A percentile compares a stretch with the other conserved stretches of the same genome.
phyloP scores from a whole-genome alignment of 2,329 filamentous ascomycete species.

The Fusarium coffeatum region DNA sequence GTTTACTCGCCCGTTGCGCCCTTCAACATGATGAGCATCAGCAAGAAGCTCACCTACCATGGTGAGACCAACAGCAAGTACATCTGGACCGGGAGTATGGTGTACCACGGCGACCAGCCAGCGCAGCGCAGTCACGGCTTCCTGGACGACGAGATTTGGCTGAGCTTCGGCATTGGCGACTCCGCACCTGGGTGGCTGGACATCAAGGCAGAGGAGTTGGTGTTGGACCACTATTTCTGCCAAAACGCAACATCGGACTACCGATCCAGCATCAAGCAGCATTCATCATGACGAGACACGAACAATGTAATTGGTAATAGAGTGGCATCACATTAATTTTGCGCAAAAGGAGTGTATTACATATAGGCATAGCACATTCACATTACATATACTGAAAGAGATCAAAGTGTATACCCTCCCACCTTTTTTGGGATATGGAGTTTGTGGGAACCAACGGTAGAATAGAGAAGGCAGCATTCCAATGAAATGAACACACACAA shows the following conservation, averaged over 20 bases:
- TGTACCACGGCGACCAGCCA: slow-evolving; percentile 31
- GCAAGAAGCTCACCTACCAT: slow-evolving; percentile 42
- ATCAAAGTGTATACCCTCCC: slow-evolving; percentile 2
- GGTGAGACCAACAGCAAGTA: slow-evolving; percentile 40
- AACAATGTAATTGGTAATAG: slow-evolving; percentile 36
- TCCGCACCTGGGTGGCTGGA: slow-evolving; percentile 40
- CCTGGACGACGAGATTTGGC: slow-evolving; percentile 39
- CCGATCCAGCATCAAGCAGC: slow-evolving; percentile 23
- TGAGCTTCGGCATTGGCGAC: slow-evolving; percentile 42
- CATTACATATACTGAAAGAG: slow-evolving; percentile 1
- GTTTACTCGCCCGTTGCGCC: slow-evolving; percentile 37
- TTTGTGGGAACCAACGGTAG: slow-evolving; percentile 18
- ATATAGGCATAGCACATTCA: slow-evolving; percentile 3
- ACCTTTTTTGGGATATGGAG: slow-evolving; percentile 11
- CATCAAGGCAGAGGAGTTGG: slow-evolving; percentile 36
- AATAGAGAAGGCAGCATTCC: slow-evolving; percentile 1
- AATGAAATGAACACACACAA: slow-evolving; percentile 1
- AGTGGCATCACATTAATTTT: slow-evolving; percentile 21
- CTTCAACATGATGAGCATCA: slow-evolving; percentile 40
- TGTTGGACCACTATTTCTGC: slow-evolving; percentile 39
- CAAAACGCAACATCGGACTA: slow-evolving; percentile 24
- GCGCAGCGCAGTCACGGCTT: slow-evolving; percentile 32
- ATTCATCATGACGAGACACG: slow-evolving; percentile 34
- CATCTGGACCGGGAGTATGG: slow-evolving; percentile 43
- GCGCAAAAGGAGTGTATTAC: slow-evolving; percentile 2